A percentile compares a stretch with the other conserved stretches of the same genome.
Evolutionary conservation across 1,139 yeast genomes (phyloP).

Genomic region (Candida sanyaensis): DNA sequence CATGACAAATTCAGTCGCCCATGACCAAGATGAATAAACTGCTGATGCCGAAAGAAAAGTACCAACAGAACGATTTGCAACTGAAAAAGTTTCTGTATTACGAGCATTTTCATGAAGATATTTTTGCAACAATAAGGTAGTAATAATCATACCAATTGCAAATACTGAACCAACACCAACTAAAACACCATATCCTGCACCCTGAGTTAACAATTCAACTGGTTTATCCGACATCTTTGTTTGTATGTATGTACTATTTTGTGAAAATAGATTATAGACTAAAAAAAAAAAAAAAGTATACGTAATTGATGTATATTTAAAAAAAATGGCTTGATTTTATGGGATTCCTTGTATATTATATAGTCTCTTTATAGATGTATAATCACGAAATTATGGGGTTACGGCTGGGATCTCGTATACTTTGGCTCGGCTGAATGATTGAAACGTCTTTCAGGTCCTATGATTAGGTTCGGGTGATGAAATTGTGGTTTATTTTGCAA

Average conservation of each 20-base stretch:
- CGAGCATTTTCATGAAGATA: constrained; percentile 29
- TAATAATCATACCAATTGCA: constrained; percentile 30
- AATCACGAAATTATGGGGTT: not conserved
- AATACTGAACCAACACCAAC: constrained; percentile 33
- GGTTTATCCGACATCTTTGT: constrained; percentile 10
- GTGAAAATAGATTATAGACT: not conserved
- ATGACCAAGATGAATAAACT: constrained; percentile 30
- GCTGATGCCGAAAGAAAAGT: constrained; percentile 28
- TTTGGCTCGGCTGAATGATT: not conserved
- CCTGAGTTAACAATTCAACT: constrained; percentile 23
- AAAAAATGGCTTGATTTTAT: not conserved
- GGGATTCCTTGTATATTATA: not conserved
- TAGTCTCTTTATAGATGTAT: not conserved
- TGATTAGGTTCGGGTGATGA: not conserved
- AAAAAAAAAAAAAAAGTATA: too few relatives aligned
- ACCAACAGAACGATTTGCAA: constrained; percentile 30
- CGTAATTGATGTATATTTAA: not conserved
- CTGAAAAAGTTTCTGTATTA: constrained; percentile 32
- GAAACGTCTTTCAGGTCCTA: not conserved
- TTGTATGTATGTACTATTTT: too few relatives aligned
- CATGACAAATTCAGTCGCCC: constrained; percentile 34
- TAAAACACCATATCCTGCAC: constrained; percentile 30
- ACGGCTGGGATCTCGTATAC: not conserved
- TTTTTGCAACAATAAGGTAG: constrained; percentile 24
- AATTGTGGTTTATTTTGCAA: not conserved